Evolutionary conservation across 345 rosid genomes (phyloP).

Genomic region (Adansonia digitata): DNA sequence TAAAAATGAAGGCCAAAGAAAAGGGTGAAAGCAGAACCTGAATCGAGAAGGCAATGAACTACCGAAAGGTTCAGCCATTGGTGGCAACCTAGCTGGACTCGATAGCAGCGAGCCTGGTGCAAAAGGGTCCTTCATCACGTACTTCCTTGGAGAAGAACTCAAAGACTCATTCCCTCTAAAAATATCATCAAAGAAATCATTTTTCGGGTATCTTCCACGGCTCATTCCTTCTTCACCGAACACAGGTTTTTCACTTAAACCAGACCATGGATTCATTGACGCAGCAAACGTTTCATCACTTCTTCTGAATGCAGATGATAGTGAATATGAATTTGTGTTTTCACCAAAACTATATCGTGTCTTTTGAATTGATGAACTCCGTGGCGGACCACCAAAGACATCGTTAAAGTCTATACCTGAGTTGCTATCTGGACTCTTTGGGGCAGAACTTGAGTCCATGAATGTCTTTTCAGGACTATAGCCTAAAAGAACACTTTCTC

Average conservation of each 20-base stretch:
- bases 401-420: constrained; percentile 70
- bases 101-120: constrained; percentile 49
- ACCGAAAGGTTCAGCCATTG: constrained; percentile 40
- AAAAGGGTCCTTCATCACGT: constrained; percentile 36
- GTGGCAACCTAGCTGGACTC: constrained; percentile 57
- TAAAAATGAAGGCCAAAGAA: background rate
- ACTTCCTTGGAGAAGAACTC: constrained; percentile 46
- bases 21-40: constrained; percentile 44
- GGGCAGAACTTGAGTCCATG: constrained; percentile 18
- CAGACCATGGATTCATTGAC: constrained; percentile 35
- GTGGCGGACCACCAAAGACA: constrained; percentile 88
- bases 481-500: constrained; percentile 35
- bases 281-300: constrained; percentile 16
- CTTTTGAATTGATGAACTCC: constrained; percentile 48
- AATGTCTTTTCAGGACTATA: constrained; percentile 27
- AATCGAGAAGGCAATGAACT: constrained; percentile 49
- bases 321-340: constrained; percentile 15
- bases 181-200: constrained; percentile 74
- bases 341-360: constrained; percentile 41
- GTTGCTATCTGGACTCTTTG: constrained; percentile 10
- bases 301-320: constrained; percentile 1
- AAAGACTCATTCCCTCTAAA: constrained; percentile 46
- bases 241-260: constrained; percentile 55
- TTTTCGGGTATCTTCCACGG: constrained; percentile 35
- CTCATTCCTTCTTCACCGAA: constrained; percentile 55